phyloP scores from a whole-genome alignment of 768 basidiomycete genomes.

The Leccinum aurantiacum region DNA sequence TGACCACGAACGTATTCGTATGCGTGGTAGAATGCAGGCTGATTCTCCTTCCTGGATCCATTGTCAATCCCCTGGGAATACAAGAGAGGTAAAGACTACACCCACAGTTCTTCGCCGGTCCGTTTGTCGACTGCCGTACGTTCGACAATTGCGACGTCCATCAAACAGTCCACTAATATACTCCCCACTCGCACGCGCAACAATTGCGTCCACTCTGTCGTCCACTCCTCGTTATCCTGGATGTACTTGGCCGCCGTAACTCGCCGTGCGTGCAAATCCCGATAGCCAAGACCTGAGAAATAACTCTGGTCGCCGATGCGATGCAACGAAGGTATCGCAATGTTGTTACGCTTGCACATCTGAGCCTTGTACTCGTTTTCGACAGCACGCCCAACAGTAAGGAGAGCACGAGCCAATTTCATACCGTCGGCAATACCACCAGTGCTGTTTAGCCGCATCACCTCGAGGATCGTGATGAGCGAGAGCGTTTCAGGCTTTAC shows the following conservation, averaged over 20 bases:
- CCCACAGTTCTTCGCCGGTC: conserved; percentile 64
- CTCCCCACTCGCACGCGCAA: conserved; percentile 71
- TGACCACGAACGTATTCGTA: conserved; percentile 94
- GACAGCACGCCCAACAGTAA: conserved; percentile 78
- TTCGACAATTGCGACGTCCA: conserved; percentile 79
- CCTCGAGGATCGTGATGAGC: conserved; percentile 83
- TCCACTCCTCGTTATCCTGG: conserved; percentile 69
- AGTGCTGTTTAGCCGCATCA: conserved; percentile 76
- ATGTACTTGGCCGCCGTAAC: conserved; percentile 64
- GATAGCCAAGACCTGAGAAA: conserved; percentile 63
- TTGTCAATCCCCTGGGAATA: conserved; percentile 6
- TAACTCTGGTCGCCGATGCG: conserved; percentile 38
- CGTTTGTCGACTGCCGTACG: conserved; percentile 56
- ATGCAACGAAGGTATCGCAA: conserved; percentile 43
- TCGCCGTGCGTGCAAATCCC: conserved; percentile 60
- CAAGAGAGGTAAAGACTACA: conserved; percentile 9
- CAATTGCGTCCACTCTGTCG: conserved; percentile 78
- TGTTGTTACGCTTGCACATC: conserved; percentile 65
- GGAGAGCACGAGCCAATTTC: conserved; percentile 83
- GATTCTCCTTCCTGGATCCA: conserved; percentile 60
- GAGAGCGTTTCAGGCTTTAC: conserved; percentile 79
- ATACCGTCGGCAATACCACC: conserved; percentile 83
- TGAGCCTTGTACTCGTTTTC: conserved; percentile 90
- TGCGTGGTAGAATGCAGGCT: conserved; percentile 88
- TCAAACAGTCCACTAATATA: conserved; percentile 77